Evolutionary conservation across 2,329 filamentous ascomycete genomes (phyloP).

Genomic region (Didymella segeticola): DNA sequence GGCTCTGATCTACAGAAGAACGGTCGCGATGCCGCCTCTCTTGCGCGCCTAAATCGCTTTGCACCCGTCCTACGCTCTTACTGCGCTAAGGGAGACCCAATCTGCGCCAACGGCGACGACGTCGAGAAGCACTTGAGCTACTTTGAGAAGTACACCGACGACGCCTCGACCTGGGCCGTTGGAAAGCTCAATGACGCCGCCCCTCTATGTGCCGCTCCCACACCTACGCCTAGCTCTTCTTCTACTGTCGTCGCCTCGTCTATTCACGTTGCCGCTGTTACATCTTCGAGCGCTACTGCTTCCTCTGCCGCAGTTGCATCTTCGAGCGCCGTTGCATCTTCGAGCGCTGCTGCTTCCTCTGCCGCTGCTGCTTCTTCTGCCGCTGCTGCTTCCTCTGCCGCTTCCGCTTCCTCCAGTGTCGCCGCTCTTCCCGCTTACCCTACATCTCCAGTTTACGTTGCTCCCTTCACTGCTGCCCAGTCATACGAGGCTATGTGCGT

Average conservation of each 20-base stretch:
- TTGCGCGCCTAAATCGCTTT: conserved; percentile 30
- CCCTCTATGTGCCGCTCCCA: conserved; percentile 29
- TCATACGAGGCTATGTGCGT: conserved; percentile 24
- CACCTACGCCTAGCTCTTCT: conserved; percentile 28
- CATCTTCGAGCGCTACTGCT: conserved; percentile 20
- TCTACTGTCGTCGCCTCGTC: conserved; percentile 24
- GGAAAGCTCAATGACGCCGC: conserved; percentile 30
- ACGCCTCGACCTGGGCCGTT: conserved; percentile 32
- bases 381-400: conserved; percentile 1
- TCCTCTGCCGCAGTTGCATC: no score
- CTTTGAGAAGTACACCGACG: conserved; percentile 44
- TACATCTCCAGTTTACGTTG: conserved; percentile 29
- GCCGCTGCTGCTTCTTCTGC: conserved; percentile 14
- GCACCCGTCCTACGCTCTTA: conserved; percentile 65
- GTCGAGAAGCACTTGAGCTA: conserved; percentile 65
- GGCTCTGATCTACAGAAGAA: conserved; percentile 24
- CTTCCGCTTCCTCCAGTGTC: not conserved
- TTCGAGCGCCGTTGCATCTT: not conserved
- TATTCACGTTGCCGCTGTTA: conserved; percentile 22
- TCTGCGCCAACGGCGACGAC: conserved; percentile 68
- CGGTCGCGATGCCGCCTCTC: conserved; percentile 22
- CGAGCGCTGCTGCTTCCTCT: conserved; percentile 5
- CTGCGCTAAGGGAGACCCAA: conserved; percentile 67
- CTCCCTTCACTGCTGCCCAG: conserved; percentile 27
- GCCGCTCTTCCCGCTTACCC: conserved; percentile 26